Conservation (phyloP, 164 flowering plant species). For the Berberis vulgaris region DNA sequence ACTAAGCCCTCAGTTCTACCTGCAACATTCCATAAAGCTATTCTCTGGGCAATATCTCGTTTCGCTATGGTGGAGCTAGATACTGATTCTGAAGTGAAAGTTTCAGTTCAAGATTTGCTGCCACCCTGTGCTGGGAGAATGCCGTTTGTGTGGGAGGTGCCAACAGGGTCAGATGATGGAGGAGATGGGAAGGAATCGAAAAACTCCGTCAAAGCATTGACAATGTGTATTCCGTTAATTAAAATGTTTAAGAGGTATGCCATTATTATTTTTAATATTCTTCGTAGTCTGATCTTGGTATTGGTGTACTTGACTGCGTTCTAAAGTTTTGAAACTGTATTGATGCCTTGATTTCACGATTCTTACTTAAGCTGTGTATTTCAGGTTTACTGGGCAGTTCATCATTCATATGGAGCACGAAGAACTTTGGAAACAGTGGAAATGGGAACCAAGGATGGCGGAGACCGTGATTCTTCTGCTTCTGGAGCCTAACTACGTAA, state of each 20-base stretch:
- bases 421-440: constrained; percentile 72
- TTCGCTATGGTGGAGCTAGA: constrained; percentile 68
- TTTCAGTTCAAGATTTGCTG: constrained; percentile 55
- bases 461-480: constrained; percentile 80
- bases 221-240: constrained; percentile 45
- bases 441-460: constrained; percentile 88
- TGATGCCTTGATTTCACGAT: too few species aligned
- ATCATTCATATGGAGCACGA: constrained; percentile 47
- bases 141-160: constrained; percentile 68
- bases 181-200: constrained; percentile 53
- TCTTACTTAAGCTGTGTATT: constrained; percentile 7
- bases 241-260: constrained; percentile 68
- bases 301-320: too few species aligned
- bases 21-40: constrained; percentile 69
- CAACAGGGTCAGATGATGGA: constrained; percentile 89
- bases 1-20: constrained; percentile 57
- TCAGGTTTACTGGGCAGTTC: constrained; percentile 71
- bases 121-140: constrained; percentile 42
- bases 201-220: constrained; percentile 58
- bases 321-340: too few species aligned
- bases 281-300: too few species aligned
- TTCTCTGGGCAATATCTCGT: constrained; percentile 81
- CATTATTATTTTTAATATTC: neutral
- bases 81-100: constrained; percentile 31
- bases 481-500: constrained; percentile 88